These are phyloP conservation scores for Hanseniaspora clermontiae DNA, from an alignment of 805 yeast species.

Conservation along the genomic window DNA sequence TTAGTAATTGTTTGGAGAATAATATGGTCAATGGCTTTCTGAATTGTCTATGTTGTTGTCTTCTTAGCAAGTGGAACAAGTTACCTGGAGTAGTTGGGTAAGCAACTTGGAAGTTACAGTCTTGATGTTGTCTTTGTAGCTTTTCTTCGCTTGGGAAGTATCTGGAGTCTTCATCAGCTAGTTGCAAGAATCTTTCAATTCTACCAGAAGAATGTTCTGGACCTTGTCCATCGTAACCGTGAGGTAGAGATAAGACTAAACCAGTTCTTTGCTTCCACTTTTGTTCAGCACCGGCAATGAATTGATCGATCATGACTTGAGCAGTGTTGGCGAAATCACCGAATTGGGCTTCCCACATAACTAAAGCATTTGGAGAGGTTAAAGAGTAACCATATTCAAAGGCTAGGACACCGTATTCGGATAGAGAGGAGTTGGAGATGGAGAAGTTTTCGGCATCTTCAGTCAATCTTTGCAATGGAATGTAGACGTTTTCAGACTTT, in stretches of 20 bases:
- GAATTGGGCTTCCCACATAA: conserved; percentile 98
- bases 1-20: conserved; percentile 85
- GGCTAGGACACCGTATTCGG: conserved; percentile 99
- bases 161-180: conserved; percentile 93
- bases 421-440: conserved; percentile 86
- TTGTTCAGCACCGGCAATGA: conserved; percentile 89
- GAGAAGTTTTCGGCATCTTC: conserved; percentile 76
- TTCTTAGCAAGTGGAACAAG: conserved; percentile 88
- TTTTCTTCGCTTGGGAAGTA: conserved; percentile 80
- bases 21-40: conserved; percentile 78
- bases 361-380: conserved; percentile 92
- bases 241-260: conserved; percentile 86
- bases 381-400: conserved; percentile 97
- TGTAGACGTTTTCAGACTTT: conserved; percentile 64
- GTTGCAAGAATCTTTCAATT: conserved; percentile 88
- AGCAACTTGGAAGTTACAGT: conserved; percentile 93
- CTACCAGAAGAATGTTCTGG: conserved; percentile 99
- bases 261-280: conserved; percentile 99
- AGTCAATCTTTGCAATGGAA: conserved; percentile 70
- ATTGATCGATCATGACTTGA: conserved; percentile 93
- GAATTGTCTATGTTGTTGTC: conserved; percentile 99
- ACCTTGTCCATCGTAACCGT: conserved; percentile 99
- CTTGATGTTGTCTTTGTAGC: conserved; percentile 95
- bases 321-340: conserved; percentile 99
- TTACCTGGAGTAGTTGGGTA: conserved; percentile 98